Percentiles rank a stretch among this genome's conserved stretches.
These are phyloP conservation scores for Zymoseptoria brevis DNA, from an alignment of 2,329 filamentous ascomycete species.

Conservation along the genomic window DNA sequence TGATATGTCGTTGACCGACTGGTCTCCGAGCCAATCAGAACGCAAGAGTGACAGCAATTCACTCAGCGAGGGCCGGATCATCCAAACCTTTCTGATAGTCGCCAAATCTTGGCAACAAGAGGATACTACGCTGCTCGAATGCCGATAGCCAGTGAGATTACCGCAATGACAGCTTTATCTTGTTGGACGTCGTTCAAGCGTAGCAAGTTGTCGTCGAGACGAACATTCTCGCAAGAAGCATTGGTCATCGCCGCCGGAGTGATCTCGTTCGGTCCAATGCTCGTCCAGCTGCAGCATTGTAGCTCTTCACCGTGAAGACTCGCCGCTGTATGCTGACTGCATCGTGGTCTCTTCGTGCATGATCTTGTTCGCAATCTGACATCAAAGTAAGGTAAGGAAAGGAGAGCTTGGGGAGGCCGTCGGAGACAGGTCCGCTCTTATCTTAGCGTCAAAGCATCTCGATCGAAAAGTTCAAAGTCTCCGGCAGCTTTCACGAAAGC, in stretches of 20 bases:
- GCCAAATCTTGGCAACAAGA: background rate
- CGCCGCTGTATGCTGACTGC: too few relatives aligned
- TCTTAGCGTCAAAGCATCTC: background rate
- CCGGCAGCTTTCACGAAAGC: background rate
- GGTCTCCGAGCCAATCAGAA: background rate
- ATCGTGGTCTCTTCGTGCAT: too few relatives aligned
- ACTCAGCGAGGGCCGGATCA: background rate
- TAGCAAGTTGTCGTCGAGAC: background rate
- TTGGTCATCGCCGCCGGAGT: background rate
- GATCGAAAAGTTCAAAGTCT: background rate
- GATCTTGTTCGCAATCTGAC: too few relatives aligned
- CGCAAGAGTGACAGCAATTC: background rate
- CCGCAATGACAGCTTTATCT: background rate
- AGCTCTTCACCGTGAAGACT: background rate
- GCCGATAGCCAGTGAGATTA: background rate
- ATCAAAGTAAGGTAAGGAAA: too few relatives aligned
- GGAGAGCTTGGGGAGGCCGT: too few relatives aligned
- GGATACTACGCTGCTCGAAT: background rate
- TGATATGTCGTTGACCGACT: background rate
- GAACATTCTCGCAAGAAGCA: background rate
- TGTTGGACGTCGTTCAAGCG: background rate
- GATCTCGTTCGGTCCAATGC: background rate
- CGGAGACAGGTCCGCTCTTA: background rate
- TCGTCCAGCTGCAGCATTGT: background rate
- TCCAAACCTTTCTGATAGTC: background rate